phyloP scores from a whole-genome alignment of 441 rosid genomes.

The Mallotus repandus region DNA sequence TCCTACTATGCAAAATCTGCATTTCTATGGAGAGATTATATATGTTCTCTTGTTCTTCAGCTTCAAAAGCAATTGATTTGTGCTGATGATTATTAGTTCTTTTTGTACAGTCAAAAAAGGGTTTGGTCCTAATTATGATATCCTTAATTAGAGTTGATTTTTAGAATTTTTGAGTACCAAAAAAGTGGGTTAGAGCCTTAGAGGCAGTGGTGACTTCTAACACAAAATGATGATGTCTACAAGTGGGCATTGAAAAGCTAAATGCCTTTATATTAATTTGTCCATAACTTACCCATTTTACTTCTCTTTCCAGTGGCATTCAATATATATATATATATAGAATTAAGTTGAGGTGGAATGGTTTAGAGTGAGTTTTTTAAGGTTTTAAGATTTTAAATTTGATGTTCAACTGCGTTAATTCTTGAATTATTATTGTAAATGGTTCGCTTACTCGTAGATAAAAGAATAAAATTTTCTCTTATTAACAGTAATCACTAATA shows the following conservation, averaged over 20 bases:
- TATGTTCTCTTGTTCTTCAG: not conserved
- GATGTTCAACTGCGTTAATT: too few relatives aligned
- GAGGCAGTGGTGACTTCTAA: constrained; percentile 36
- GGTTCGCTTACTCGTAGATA: too few relatives aligned
- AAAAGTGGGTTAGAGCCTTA: constrained; percentile 25
- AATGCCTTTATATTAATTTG: constrained; percentile 26
- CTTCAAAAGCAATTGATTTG: not conserved
- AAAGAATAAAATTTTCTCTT: too few relatives aligned
- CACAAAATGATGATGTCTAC: constrained; percentile 74
- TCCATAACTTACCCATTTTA: constrained; percentile 6
- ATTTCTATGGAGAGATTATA: not conserved
- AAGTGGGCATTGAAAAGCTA: constrained; percentile 51
- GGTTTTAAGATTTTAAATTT: too few relatives aligned
- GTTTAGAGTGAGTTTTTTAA: too few relatives aligned
- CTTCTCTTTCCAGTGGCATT: not conserved
- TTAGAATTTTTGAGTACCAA: constrained; percentile 26
- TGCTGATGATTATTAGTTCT: not conserved
- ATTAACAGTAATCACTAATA: too few relatives aligned
- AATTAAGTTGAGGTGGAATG: too few relatives aligned
- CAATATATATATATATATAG: too few relatives aligned
- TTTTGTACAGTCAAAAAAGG: constrained; percentile 24
- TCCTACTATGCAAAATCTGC: constrained; percentile 5
- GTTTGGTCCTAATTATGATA: constrained; percentile 24
- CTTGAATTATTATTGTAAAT: too few relatives aligned
- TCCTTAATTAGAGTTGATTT: constrained; percentile 16